Evolutionary conservation across 2,329 filamentous ascomycete genomes (phyloP), one percentile per base, ranked within the genome.

Genomic region (Aspergillus glaucus): DNA sequence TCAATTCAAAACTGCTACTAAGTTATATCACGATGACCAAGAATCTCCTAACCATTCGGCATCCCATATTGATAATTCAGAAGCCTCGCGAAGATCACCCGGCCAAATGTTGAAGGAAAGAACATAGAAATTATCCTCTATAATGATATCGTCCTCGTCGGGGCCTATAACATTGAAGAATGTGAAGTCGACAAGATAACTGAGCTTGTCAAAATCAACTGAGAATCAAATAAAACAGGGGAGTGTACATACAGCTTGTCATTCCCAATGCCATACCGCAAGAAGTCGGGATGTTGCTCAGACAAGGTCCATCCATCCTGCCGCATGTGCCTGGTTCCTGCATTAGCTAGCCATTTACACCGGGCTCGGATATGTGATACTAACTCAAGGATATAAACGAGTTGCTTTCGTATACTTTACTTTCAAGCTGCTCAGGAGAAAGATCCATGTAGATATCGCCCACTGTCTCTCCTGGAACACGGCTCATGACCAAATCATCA

Each of bases 401-500:
- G 39, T 26, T 48, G 40, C 12, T 12, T 26, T 8, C 17, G 4
- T 15, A 43, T 43, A 22, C 40, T 43, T 24, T 43, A 22, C 40
- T 43, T 24, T 17, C 10, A 6, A 48, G 28, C 21, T 44, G 28
- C 2, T 34, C 6, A 8, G 26, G 3, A 4, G 28, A 43, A 5
- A 44, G 19, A n/a, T 24, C 28, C 10, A 10, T 4, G 21, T 22
- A 43, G 12, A 48, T 17, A 32, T 24, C 26, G 12, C 6, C 36
- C 14, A 46, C 21, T 9, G 24, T 28, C n/a, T 28, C 32, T 6
- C 32, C 21, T 17, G 44, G 34, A 3, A 46, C 40, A 14, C 28
- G 46, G 14, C n/a, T 22, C 40, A 43, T 44, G 15, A 48, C 15
- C 15, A 48, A 5, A 37, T 26, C 46, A 47, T 37, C 5, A 47